Conservation (phyloP, 1,284 basidiomycete genomes). For the Bondarzewia mesenterica region DNA sequence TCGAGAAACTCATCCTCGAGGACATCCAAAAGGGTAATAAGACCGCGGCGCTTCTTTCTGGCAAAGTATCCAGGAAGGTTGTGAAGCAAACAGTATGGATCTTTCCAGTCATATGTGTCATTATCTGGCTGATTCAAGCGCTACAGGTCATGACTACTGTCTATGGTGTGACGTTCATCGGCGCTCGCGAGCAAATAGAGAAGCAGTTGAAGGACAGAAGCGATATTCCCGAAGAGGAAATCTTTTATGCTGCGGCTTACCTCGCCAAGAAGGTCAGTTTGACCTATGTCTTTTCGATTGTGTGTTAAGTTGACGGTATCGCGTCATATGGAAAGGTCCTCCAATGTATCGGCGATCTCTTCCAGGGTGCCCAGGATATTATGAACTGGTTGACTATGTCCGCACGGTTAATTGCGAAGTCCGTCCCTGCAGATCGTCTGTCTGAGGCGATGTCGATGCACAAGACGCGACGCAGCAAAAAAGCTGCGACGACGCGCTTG, state of each 20-base stretch:
- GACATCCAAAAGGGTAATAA: slow-evolving; percentile 42
- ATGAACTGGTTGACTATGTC: slow-evolving; percentile 86
- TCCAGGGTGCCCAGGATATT: slow-evolving; percentile 86
- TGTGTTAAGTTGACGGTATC: not conserved
- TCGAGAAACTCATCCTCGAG: slow-evolving; percentile 49
- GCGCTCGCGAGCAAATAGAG: slow-evolving; percentile 93
- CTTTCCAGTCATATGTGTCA: not conserved
- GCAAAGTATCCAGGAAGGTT: slow-evolving; percentile 87
- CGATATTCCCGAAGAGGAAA: slow-evolving; percentile 66
- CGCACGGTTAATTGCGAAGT: slow-evolving; percentile 83
- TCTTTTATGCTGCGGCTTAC: slow-evolving; percentile 77
- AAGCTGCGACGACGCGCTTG: slow-evolving; percentile 28
- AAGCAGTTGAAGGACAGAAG: slow-evolving; percentile 77
- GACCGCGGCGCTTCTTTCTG: slow-evolving; percentile 60
- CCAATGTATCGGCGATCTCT: slow-evolving; percentile 86
- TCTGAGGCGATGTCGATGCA: slow-evolving; percentile 34
- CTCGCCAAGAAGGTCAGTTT: slow-evolving; percentile 62
- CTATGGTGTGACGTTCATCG: slow-evolving; percentile 95
- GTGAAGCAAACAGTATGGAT: slow-evolving; percentile 90
- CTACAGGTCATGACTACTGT: slow-evolving; percentile 95
- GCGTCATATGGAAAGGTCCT: slow-evolving; percentile 41
- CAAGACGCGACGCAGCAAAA: slow-evolving; percentile 12
- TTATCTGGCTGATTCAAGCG: not conserved
- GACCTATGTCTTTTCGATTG: not conserved
- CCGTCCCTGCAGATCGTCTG: slow-evolving; percentile 75